Evolutionary conservation across 2,329 filamentous ascomycete genomes (phyloP).

Genomic region (Pyricularia pennisetigena): DNA sequence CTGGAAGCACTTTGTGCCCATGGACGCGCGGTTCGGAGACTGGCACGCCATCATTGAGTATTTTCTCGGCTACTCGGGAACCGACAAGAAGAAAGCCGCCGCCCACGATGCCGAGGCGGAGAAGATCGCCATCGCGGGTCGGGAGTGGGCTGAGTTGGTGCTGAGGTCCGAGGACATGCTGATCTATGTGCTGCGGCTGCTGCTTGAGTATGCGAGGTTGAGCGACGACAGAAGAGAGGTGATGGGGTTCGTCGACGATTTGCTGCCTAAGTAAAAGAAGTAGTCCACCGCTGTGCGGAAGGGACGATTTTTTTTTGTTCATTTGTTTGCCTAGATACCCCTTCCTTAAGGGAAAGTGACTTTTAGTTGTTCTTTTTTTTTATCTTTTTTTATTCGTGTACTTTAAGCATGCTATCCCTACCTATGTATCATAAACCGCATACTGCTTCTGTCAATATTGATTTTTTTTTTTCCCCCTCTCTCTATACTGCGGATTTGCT

Average conservation of each 20-base stretch:
- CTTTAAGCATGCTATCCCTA: too few species aligned
- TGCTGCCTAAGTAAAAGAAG: slow-evolving; percentile 12
- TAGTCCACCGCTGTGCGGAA: background rate
- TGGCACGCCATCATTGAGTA: slow-evolving; percentile 66
- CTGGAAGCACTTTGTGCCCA: slow-evolving; percentile 75
- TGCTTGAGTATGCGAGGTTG: slow-evolving; percentile 53
- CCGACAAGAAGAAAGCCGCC: background rate
- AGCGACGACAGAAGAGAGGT: slow-evolving; percentile 38
- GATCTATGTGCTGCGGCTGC: slow-evolving; percentile 55
- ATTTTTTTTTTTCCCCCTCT: too few species aligned
- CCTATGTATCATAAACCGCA: background rate
- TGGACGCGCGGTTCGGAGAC: slow-evolving; percentile 65
- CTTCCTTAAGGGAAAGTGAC: background rate
- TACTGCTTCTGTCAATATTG: background rate
- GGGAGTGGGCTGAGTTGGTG: slow-evolving; percentile 59
- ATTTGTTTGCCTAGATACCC: background rate
- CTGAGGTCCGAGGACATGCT: slow-evolving; percentile 65
- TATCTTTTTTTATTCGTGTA: too few species aligned
- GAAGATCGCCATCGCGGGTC: slow-evolving; percentile 55
- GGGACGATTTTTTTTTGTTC: background rate
- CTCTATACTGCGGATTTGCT: too few species aligned
- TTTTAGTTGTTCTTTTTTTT: too few species aligned
- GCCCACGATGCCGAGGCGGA: slow-evolving; percentile 47
- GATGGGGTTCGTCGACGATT: slow-evolving; percentile 46
- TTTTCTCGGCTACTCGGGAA: slow-evolving; percentile 50